Evolutionary conservation across 306 rosid species (phyloP).

Genomic region (Casuarina cunninghamiana): DNA sequence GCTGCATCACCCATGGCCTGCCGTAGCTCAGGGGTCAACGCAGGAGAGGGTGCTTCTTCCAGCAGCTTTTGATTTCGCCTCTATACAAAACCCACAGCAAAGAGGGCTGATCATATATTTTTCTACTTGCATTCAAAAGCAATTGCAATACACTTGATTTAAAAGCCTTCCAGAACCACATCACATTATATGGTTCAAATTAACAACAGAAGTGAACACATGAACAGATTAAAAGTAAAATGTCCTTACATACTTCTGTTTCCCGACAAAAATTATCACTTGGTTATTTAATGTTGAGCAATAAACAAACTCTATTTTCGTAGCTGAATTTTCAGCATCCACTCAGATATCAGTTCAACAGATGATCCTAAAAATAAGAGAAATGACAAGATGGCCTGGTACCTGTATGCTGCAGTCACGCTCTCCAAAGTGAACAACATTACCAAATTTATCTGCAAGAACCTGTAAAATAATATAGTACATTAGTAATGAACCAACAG

Average conservation of each 20-base stretch:
- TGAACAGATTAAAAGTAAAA: not conserved
- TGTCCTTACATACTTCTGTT: not conserved
- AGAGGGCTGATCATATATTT: slow-evolving; percentile 13
- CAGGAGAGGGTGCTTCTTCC: slow-evolving; percentile 99
- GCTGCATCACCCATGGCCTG: slow-evolving; percentile 99
- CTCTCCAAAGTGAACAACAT: slow-evolving; percentile 98
- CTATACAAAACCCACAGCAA: slow-evolving; percentile 41
- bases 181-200: not conserved
- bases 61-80: slow-evolving; percentile 94
- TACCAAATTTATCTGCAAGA: slow-evolving; percentile 90
- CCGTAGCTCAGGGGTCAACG: slow-evolving; percentile 87
- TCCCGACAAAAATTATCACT: not conserved
- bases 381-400: slow-evolving; percentile 12
- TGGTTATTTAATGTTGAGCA: slow-evolving; percentile 4
- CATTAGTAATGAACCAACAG: slow-evolving; percentile 20
- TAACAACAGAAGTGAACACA: not conserved
- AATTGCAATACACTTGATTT: not conserved
- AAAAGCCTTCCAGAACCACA: not conserved
- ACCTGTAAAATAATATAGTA: slow-evolving; percentile 55
- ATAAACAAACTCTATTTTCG: slow-evolving; percentile 25
- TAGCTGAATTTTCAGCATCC: slow-evolving; percentile 7
- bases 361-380: slow-evolving; percentile 11
- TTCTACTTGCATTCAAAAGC: not conserved
- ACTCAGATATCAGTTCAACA: slow-evolving; percentile 13
- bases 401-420: slow-evolving; percentile 99